Evolutionary conservation across 768 basidiomycete species (phyloP), one percentile per base, ranked within the genome.

Genomic region (Podaxis sp.): DNA sequence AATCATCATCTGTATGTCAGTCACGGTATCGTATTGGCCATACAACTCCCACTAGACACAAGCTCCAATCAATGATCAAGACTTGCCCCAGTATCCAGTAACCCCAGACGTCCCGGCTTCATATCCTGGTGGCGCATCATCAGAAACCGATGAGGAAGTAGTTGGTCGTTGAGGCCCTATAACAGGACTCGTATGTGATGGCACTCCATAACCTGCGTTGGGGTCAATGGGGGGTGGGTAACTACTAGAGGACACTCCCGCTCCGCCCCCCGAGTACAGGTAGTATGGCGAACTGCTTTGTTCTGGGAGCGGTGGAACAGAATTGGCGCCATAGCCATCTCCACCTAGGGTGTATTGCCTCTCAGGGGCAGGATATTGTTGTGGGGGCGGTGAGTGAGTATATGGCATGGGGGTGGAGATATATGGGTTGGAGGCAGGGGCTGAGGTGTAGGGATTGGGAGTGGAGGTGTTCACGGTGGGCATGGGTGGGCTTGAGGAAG

Each of bases 101-200:
- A 77, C 66, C 58, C 76, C 76, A 21, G 82, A 73, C 25, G 74
- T 68, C 18, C 82, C 83, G 14, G 76, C 75, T 27, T 91, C 89
- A 67, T 91, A 91, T 55, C 73, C 76, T 28, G 90, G 89, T 13
- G 90, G 90, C 37, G 73, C 77, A 16, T 90, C 89, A 14, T 81
- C 72, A 51, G 66, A 65, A 25, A 67, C 63, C 16, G 64, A 63
- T 23, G 65, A 64, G 23, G 65, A 65, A 48, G 65, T 67, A 37
- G 74, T 74, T 14, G 73, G 76, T 7, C 73, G 65, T 62, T 76
- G 70, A 2, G 82, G 80, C 2, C 81, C 80, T 56, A 67, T 78
- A 42, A 78, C 66, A 35, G 82, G 80, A 67, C 75, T 82, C 2
- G 66, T 70, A 25, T 68, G 69, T 2, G 65, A 47, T 4, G 70